Percentiles rank a stretch among this genome's conserved stretches.
Conservation (phyloP, 2,329 filamentous ascomycete species). For the Aureobasidium sp. region DNA sequence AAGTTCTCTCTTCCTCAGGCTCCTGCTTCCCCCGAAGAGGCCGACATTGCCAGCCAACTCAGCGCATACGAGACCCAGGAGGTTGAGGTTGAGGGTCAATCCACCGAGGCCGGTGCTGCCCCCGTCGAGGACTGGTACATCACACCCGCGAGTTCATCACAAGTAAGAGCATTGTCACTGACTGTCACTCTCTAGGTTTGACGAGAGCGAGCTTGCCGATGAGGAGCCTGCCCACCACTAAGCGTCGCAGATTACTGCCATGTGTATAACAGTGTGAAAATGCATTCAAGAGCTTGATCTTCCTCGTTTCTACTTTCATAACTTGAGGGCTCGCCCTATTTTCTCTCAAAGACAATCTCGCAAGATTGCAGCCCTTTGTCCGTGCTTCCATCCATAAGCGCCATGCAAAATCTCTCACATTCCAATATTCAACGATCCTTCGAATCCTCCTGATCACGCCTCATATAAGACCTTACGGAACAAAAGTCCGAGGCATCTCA, state of each 20-base stretch:
- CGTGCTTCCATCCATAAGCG: too few species aligned
- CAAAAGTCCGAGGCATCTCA: too few species aligned
- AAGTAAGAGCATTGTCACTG: neutral
- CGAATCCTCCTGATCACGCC: too few species aligned
- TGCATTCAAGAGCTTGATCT: constrained; percentile 12
- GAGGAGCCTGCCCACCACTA: constrained; percentile 19
- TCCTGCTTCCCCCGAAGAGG: constrained; percentile 85
- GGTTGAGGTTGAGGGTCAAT: constrained; percentile 89
- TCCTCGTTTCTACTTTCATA: neutral
- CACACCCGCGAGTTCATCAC: constrained; percentile 37
- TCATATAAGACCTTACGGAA: too few species aligned
- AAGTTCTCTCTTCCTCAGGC: constrained; percentile 74
- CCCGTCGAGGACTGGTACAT: constrained; percentile 51
- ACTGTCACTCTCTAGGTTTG: constrained; percentile 12
- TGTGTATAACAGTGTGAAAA: constrained; percentile 15
- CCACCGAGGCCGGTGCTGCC: constrained; percentile 55
- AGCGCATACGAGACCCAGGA: constrained; percentile 91
- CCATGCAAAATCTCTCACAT: too few species aligned
- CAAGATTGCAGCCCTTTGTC: too few species aligned
- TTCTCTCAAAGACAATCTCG: neutral
- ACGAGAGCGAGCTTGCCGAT: constrained; percentile 18
- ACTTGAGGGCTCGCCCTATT: too few species aligned
- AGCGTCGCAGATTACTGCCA: constrained; percentile 30
- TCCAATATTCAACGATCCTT: too few species aligned
- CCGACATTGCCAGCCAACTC: constrained; percentile 83